Evolutionary conservation across 2,329 filamentous ascomycete species (phyloP), one percentile per base, ranked within the genome.

Genomic region (Cucurbitaria berberidis): DNA sequence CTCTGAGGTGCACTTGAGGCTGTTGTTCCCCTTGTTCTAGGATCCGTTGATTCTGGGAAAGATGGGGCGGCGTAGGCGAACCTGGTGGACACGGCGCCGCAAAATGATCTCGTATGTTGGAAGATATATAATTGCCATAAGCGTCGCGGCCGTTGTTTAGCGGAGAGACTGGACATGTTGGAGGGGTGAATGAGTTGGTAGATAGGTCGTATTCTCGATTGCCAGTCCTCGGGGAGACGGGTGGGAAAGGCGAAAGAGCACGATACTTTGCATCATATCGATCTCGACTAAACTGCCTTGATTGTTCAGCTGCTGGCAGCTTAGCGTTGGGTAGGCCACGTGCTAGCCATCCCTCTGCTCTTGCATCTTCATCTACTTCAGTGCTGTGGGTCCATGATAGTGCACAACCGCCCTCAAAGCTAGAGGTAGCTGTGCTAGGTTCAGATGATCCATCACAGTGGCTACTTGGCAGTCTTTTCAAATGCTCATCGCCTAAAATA

Each of bases 51-150:
- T 22, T 13, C n/a, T 36, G 34, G 2, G 16, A 8, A 36, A 36
- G 34, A 36, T 13, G 18, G 15, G 8, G 5, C 18, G 8, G 6
- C 18, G 34, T 18, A 36, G 5, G 15, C 10, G 10, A 38, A 5
- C 10, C 19, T 34, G 30, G n/a, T 16, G n/a, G 30, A 21, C 18
- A 26, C 24, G 15, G 35, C 19, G 39, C 15, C 18, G 40, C 32
- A 19, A 46, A 30, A 10, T 57, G 55, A 18, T 62, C 51, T 8
- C 22, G 48, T n/a, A 15, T 43, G 18, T 53, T 58, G 6, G 59
- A 60, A 26, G 53, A 32, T 27, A 58, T 60, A 21, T 48, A 48
- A 18, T 62, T 62, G 11, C 59, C 59, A 34, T 60, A 60, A 21
- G 27, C 44, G 26, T 62, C 51, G 19, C 59, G 50, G 16, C 59